These are phyloP conservation scores for Raphidocelis subcapitata DNA, from an alignment of 139 green algal genomes.

Conservation along the genomic window DNA sequence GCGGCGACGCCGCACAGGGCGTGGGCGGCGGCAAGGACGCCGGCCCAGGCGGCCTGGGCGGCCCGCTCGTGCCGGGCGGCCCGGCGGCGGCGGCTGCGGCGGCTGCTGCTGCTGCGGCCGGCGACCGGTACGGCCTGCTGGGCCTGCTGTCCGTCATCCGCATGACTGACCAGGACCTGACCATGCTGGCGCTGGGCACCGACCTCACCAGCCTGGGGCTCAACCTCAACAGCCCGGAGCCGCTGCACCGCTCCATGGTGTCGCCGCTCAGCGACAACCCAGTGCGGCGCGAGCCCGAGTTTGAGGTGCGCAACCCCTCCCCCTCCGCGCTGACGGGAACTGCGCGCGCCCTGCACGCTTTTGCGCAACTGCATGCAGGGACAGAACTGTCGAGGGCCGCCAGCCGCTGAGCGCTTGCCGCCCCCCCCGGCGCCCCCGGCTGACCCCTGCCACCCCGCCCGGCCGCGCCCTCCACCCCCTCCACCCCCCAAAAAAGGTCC, in stretches of 20 bases:
- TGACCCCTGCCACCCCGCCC: too few species aligned
- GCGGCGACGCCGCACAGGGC: background rate
- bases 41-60: background rate
- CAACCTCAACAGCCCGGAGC: constrained; percentile 88
- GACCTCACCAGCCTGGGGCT: constrained; percentile 96
- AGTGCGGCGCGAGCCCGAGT: constrained; percentile 78
- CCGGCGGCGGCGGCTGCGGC: constrained; percentile 3
- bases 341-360: too few species aligned
- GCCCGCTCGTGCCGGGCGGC: background rate
- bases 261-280: constrained; percentile 83
- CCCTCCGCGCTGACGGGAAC: too few species aligned
- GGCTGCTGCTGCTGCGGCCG: constrained; percentile 16
- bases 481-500: too few species aligned
- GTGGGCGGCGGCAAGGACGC: background rate
- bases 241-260: constrained; percentile 81
- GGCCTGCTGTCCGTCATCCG: constrained; percentile 92
- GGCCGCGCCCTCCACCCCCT: too few species aligned
- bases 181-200: constrained; percentile 92
- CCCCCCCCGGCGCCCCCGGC: too few species aligned
- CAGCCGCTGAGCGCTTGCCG: too few species aligned
- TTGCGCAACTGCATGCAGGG: too few species aligned
- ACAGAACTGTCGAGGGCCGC: too few species aligned
- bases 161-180: constrained; percentile 92
- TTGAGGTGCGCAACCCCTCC: constrained; percentile 53
- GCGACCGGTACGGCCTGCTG: constrained; percentile 88